Percentiles rank a stretch among this genome's conserved stretches.
Evolutionary conservation across 768 basidiomycete genomes (phyloP).

Genomic region (Paxillus involutus): DNA sequence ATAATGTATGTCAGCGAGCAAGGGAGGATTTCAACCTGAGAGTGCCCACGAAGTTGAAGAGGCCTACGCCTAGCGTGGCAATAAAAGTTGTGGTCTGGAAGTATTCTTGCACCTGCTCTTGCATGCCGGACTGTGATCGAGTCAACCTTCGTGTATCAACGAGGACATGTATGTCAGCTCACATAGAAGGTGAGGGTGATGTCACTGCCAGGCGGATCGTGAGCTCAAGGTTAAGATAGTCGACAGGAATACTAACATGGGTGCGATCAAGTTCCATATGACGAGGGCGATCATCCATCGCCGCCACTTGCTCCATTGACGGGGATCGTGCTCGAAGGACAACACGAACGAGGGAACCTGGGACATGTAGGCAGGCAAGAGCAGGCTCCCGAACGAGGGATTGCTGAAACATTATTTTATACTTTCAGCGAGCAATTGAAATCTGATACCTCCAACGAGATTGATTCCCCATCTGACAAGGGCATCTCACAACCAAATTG

Average conservation of each 20-base stretch:
- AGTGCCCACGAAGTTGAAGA: constrained; percentile 19
- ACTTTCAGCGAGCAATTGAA: neutral
- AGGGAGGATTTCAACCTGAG: neutral
- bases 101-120: constrained; percentile 25
- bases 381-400: neutral
- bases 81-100: constrained; percentile 14
- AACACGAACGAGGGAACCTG: constrained; percentile 14
- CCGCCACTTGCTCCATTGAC: constrained; percentile 26
- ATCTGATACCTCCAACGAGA: neutral
- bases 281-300: constrained; percentile 28
- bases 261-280: constrained; percentile 29
- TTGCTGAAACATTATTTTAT: neutral
- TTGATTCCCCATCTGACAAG: neutral
- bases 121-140: constrained; percentile 21
- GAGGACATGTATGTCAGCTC: neutral
- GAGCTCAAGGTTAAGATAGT: constrained; percentile 1
- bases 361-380: constrained; percentile 16
- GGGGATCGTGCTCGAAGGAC: constrained; percentile 24
- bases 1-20: neutral
- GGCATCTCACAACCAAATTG: no score
- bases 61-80: constrained; percentile 19
- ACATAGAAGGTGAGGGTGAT: constrained; percentile 29
- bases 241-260: constrained; percentile 18
- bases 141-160: neutral
- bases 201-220: constrained; percentile 15